These are phyloP conservation scores for Candida incommunis DNA, from an alignment of 805 yeast genomes.

Conservation along the genomic window DNA sequence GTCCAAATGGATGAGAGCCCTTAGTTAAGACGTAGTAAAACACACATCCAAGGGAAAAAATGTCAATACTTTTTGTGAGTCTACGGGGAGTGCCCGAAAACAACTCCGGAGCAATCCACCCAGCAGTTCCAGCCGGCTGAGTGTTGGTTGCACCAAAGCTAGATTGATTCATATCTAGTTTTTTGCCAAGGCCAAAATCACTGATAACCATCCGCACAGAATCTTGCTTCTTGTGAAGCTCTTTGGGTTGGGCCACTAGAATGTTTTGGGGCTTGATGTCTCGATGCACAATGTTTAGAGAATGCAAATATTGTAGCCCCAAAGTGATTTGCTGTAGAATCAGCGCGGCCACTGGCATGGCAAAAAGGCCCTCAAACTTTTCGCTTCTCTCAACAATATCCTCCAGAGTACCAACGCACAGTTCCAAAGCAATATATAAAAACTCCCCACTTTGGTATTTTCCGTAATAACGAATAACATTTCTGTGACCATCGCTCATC, in stretches of 20 bases:
- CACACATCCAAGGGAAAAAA: conserved; percentile 89
- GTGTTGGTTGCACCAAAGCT: conserved; percentile 87
- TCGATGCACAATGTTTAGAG: conserved; percentile 83
- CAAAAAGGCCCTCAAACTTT: conserved; percentile 25
- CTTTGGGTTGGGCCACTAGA: conserved; percentile 52
- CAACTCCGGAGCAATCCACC: conserved; percentile 95
- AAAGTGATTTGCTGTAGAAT: conserved; percentile 63
- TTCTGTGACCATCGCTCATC: conserved; percentile 94
- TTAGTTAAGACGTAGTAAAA: conserved; percentile 72
- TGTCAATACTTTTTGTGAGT: conserved; percentile 79
- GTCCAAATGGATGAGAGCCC: conserved; percentile 95
- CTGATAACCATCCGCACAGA: conserved; percentile 67
- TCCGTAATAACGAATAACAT: conserved; percentile 84
- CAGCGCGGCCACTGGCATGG: conserved; percentile 33
- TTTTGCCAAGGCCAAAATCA: conserved; percentile 92
- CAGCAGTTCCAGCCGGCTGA: conserved; percentile 91
- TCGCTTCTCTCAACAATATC: conserved; percentile 45
- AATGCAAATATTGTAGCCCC: conserved; percentile 79
- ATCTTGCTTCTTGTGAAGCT: conserved; percentile 17
- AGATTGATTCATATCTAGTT: conserved; percentile 81
- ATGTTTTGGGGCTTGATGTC: conserved; percentile 93
- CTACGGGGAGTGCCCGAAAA: conserved; percentile 28
- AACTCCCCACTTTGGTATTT: conserved; percentile 84
- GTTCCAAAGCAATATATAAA: conserved; percentile 81
- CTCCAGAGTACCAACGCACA: conserved; percentile 80